A percentile compares a stretch with the other conserved stretches of the same genome.
phyloP scores from a whole-genome alignment of 805 yeast species.

The Candida wancherniae region DNA sequence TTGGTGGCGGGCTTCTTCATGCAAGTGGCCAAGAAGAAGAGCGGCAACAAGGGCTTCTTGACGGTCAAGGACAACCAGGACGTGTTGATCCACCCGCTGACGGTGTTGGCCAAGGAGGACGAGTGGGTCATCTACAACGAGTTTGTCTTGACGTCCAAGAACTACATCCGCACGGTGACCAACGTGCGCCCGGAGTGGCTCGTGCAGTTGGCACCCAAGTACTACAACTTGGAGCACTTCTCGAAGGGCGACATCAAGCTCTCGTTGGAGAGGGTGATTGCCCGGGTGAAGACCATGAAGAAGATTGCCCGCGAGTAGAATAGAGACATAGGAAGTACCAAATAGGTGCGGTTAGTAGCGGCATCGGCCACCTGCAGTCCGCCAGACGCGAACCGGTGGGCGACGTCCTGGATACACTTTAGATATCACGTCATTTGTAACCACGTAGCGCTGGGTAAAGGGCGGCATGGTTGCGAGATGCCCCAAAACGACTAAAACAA shows the following conservation, averaged over 20 bases:
- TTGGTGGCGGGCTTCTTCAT: slow-evolving; percentile 90
- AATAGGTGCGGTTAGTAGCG: too few species aligned
- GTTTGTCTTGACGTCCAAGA: slow-evolving; percentile 88
- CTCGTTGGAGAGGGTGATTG: slow-evolving; percentile 58
- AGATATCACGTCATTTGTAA: too few species aligned
- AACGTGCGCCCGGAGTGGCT: slow-evolving; percentile 90
- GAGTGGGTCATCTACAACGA: slow-evolving; percentile 96
- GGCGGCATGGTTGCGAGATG: too few species aligned
- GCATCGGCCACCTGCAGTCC: too few species aligned
- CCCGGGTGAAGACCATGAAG: slow-evolving; percentile 42
- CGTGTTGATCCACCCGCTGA: slow-evolving; percentile 88
- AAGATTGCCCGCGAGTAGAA: too few species aligned
- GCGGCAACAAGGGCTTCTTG: slow-evolving; percentile 71
- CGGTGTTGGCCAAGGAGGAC: slow-evolving; percentile 79
- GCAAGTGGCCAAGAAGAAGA: slow-evolving; percentile 94
- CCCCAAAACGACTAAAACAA: too few species aligned
- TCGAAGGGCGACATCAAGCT: slow-evolving; percentile 67
- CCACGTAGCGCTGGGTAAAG: too few species aligned
- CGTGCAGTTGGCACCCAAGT: slow-evolving; percentile 71
- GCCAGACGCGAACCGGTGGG: too few species aligned
- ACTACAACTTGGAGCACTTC: slow-evolving; percentile 60
- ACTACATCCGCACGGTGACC: slow-evolving; percentile 92
- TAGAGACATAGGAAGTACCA: too few species aligned
- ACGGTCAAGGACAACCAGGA: slow-evolving; percentile 97
- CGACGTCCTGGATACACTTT: too few species aligned